Conservation (phyloP, 1,139 yeast genomes). For the Saccharomyces hybrid region DNA sequence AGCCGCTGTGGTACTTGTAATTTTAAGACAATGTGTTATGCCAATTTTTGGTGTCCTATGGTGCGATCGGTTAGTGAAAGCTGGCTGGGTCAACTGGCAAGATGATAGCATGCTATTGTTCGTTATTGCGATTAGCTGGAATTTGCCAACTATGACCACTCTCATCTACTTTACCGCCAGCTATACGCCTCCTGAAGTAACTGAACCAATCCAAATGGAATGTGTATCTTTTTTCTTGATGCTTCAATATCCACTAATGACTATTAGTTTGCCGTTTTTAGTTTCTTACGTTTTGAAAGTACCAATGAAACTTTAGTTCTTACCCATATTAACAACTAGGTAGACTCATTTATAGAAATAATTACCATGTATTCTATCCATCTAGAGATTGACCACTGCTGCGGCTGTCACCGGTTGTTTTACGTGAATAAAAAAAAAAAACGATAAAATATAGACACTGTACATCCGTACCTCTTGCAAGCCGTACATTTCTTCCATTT, state of each 20-base stretch:
- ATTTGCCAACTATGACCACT: constrained; percentile 64
- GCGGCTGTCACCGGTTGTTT: too few relatives aligned
- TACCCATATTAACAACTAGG: background rate
- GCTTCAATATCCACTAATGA: constrained; percentile 49
- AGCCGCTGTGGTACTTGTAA: constrained; percentile 38
- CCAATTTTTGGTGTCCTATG: constrained; percentile 56
- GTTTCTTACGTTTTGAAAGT: constrained; percentile 53
- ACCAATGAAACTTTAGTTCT: constrained; percentile 21
- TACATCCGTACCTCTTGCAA: background rate
- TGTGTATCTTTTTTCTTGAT: constrained; percentile 59
- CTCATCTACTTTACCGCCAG: constrained; percentile 65
- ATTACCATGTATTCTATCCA: too few relatives aligned
- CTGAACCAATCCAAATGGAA: constrained; percentile 62
- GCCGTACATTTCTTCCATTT: background rate
- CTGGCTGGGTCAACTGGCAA: constrained; percentile 42
- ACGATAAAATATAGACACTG: too few relatives aligned
- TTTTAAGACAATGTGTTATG: constrained; percentile 42
- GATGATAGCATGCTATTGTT: constrained; percentile 51
- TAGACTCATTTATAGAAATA: too few relatives aligned
- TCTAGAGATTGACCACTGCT: too few relatives aligned
- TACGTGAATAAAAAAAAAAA: too few relatives aligned
- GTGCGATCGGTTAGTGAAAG: constrained; percentile 38
- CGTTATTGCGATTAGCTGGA: constrained; percentile 56
- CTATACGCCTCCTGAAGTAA: constrained; percentile 52
- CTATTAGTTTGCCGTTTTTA: constrained; percentile 55